Evolutionary conservation across 805 yeast genomes (phyloP).

Genomic region (Teunomyces stri): DNA sequence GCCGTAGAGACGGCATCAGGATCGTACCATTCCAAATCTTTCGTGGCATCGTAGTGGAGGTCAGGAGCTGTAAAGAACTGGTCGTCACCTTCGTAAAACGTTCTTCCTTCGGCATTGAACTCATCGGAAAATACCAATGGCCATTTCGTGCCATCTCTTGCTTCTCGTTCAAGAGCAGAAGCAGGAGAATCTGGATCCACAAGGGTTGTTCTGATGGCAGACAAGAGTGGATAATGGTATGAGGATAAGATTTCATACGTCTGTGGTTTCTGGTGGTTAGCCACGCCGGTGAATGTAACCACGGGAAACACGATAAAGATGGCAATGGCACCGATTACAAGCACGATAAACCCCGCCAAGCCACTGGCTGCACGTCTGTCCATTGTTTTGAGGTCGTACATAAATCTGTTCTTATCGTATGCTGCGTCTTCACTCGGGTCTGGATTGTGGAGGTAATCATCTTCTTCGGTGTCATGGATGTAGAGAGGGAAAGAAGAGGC

Average conservation of each 20-base stretch:
- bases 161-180: conserved; percentile 46
- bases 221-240: conserved; percentile 55
- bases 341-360: conserved; percentile 17
- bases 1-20: conserved; percentile 85
- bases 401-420: conserved; percentile 26
- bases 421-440: conserved; percentile 29
- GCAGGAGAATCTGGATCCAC: conserved; percentile 73
- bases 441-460: conserved; percentile 29
- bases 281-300: conserved; percentile 24
- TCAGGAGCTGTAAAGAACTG: conserved; percentile 88
- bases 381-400: conserved; percentile 22
- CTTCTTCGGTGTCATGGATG: conserved; percentile 27
- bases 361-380: conserved; percentile 24
- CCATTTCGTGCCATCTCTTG: conserved; percentile 68
- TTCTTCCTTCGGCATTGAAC: conserved; percentile 84
- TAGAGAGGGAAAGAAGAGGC: conserved; percentile 28
- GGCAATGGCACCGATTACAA: conserved; percentile 15
- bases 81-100: conserved; percentile 88
- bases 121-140: conserved; percentile 84
- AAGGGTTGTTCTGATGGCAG: conserved; percentile 57
- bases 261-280: conserved; percentile 19
- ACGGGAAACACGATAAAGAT: conserved; percentile 24
- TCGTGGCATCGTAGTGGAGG: conserved; percentile 80
- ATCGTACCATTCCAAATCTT: conserved; percentile 91
- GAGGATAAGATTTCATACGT: conserved; percentile 48